Percentiles rank a stretch among this genome's conserved stretches.
phyloP scores from a whole-genome alignment of 306 rosid species.

The Cicer yamashitae region DNA sequence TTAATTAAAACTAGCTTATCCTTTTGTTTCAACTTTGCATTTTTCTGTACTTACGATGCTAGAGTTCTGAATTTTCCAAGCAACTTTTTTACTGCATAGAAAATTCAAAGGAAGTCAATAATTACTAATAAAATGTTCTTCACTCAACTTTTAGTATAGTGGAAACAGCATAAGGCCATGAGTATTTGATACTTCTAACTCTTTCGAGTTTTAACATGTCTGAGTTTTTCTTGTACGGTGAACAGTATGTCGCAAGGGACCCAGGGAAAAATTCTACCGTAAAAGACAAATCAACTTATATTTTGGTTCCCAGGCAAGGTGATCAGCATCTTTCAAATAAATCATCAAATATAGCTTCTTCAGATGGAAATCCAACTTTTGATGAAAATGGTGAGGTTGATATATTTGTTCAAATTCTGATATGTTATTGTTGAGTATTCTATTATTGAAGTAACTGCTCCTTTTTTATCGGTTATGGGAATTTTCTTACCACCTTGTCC shows the following conservation, averaged over 20 bases:
- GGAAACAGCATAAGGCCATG: not conserved
- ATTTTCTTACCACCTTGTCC: slow-evolving; percentile 32
- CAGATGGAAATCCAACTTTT: slow-evolving; percentile 53
- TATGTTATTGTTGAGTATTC: not conserved
- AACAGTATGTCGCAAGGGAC: slow-evolving; percentile 74
- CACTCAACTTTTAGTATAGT: slow-evolving; percentile 1
- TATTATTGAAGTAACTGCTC: slow-evolving; percentile 1
- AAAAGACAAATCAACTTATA: slow-evolving; percentile 57
- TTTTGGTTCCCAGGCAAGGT: slow-evolving; percentile 56
- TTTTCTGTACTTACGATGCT: slow-evolving; percentile 5
- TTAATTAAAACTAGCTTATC: slow-evolving; percentile 1
- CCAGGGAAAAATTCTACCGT: slow-evolving; percentile 50
- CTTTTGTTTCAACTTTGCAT: slow-evolving; percentile 3
- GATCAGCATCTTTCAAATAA: slow-evolving; percentile 59
- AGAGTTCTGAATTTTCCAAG: slow-evolving; percentile 2
- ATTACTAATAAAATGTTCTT: slow-evolving; percentile 7
- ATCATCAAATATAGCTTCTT: slow-evolving; percentile 50
- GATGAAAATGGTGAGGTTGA: slow-evolving; percentile 66
- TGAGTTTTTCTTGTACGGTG: slow-evolving; percentile 42
- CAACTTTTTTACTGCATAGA: not conserved
- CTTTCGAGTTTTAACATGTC: slow-evolving; percentile 20
- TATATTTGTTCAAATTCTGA: slow-evolving; percentile 33
- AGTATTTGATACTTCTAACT: slow-evolving; percentile 24
- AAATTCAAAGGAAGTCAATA: not conserved
- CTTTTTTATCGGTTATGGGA: not conserved